Evolutionary conservation across 768 basidiomycete genomes (phyloP), one percentile per base, ranked within the genome.

Genomic region (Sarcomyxa edulis): DNA sequence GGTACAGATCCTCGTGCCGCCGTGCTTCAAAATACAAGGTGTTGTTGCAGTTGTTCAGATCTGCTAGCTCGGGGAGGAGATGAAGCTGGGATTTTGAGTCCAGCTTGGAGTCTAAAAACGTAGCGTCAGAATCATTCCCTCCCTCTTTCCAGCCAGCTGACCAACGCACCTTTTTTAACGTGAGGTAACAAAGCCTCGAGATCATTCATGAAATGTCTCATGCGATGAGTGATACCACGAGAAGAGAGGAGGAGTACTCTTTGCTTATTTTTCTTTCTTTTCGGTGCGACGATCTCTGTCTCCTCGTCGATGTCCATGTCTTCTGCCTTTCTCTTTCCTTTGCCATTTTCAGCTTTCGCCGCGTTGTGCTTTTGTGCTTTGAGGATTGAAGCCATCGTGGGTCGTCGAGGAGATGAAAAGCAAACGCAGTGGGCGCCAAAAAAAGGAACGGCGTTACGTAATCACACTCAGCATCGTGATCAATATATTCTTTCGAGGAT

Each of bases 31-130:
- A 96, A 66, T 96, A 99, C 14, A 99, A 68, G 4, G 94, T 74
- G 55, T 98, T 98, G 65, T 97, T 97, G 65, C 96, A 99, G 56
- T 93, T 95, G 59, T 96, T 84, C 22, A 99, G 77, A 62, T 98
- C 95, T 20, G 95, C 91, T 12, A 99, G 79, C 61, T 98, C 96
- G 29, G 96, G 96, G 20, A 99, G 70, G 26, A 97, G 78, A 48
- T 88, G 74, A 2, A 98, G 71, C 46, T 95, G 90, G 39, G 88
- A 91, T 64, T 98, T 98, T 21, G 93, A 92, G 63, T 98, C 95
- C 28, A 99, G 78, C 64, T 98, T 98, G 35, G 95, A 84, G 58
- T 99, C 96, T 99, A 51, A 16, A 25, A 25, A 25, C 19, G 39
- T 7, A 12, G 25, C 10, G 9, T 29, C 29, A 10, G 35, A 35